A percentile compares a stretch with the other conserved stretches of the same genome.
Conservation (phyloP, 768 basidiomycete species). For the Suillus sp. region DNA sequence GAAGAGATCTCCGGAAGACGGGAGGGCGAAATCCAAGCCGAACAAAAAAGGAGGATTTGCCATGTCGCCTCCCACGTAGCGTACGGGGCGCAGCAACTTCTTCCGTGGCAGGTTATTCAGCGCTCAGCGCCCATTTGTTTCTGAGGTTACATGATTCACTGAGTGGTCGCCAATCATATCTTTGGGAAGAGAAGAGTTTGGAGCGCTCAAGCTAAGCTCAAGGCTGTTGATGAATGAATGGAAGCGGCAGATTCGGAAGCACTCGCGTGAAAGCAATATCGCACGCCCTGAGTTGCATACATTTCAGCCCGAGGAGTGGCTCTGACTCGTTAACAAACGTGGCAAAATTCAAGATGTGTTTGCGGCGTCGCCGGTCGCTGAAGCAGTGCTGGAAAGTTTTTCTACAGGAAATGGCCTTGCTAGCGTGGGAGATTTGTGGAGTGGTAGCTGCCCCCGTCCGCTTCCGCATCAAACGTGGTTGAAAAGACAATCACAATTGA, state of each 20-base stretch:
- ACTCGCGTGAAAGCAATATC: background rate
- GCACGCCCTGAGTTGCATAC: background rate
- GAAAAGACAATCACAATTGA: background rate
- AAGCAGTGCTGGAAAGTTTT: no score
- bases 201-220: background rate
- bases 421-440: background rate
- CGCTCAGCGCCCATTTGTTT: background rate
- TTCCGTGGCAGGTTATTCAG: background rate
- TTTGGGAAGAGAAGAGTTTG: background rate
- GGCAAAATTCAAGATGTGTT: background rate
- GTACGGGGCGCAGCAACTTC: background rate
- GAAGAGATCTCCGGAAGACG: background rate
- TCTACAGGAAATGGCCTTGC: background rate
- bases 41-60: background rate
- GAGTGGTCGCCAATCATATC: background rate
- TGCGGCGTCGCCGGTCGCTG: background rate
- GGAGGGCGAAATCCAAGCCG: background rate
- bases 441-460: no score
- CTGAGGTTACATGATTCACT: background rate
- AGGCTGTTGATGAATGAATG: background rate
- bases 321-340: background rate
- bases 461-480: no score
- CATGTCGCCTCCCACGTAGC: background rate
- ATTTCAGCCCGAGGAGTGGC: no score
- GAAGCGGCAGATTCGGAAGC: background rate